Evolutionary conservation across 73 alveolate genomes (phyloP).

Genomic region (Stentor roeselii): DNA sequence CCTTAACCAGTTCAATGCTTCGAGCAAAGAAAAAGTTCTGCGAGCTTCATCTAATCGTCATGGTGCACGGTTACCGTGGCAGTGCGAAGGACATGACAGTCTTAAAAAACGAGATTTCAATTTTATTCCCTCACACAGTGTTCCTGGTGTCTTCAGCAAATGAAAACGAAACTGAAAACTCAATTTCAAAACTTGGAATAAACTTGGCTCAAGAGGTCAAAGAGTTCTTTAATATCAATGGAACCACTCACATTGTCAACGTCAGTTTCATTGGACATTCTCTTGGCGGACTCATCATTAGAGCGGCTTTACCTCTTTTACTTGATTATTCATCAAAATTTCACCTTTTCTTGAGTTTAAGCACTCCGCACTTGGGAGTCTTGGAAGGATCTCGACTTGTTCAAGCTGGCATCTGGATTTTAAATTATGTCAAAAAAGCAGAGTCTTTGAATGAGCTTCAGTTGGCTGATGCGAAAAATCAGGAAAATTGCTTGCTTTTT

Average conservation of each 20-base stretch:
- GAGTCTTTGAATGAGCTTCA: slow-evolving; percentile 67
- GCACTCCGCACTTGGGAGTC: slow-evolving; percentile 92
- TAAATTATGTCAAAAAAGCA: slow-evolving; percentile 75
- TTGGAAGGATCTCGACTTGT: slow-evolving; percentile 69
- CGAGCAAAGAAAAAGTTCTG: not conserved
- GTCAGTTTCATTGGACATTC: slow-evolving; percentile 77
- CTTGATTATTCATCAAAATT: slow-evolving; percentile 63
- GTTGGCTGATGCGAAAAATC: slow-evolving; percentile 67
- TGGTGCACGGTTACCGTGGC: slow-evolving; percentile 98
- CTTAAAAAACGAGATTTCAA: slow-evolving; percentile 83
- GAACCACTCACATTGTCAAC: slow-evolving; percentile 67
- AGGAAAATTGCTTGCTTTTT: slow-evolving; percentile 74
- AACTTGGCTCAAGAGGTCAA: slow-evolving; percentile 88
- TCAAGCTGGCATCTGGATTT: slow-evolving; percentile 90
- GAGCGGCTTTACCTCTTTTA: slow-evolving; percentile 88
- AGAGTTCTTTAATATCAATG: slow-evolving; percentile 80
- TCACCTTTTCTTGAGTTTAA: slow-evolving; percentile 71
- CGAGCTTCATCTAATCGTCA: slow-evolving; percentile 74
- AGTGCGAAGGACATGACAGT: slow-evolving; percentile 92
- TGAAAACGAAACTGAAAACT: slow-evolving; percentile 93
- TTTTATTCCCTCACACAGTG: slow-evolving; percentile 86
- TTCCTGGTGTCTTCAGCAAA: slow-evolving; percentile 79
- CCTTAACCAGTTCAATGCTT: not conserved
- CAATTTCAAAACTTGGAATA: slow-evolving; percentile 89
- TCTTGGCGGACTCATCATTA: slow-evolving; percentile 89